Evolutionary conservation across 306 rosid species (phyloP).

Genomic region (Prunus fruticosa): DNA sequence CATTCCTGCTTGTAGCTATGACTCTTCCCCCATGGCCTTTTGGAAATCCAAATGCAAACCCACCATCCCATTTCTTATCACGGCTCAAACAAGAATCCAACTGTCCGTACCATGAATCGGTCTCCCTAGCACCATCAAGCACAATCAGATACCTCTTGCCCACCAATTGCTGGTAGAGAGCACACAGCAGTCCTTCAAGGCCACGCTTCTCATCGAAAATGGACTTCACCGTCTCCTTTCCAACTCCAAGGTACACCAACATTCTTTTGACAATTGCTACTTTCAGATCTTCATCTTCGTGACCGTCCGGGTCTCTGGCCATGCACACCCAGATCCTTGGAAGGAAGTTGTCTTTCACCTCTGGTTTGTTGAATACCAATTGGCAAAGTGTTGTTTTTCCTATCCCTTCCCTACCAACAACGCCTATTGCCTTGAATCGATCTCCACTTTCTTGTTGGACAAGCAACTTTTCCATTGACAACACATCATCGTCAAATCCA

Average conservation of each 20-base stretch:
- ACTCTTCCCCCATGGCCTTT: conserved; percentile 28
- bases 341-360: conserved; percentile 8
- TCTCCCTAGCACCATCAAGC: conserved; percentile 23
- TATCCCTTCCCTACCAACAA: conserved; percentile 7
- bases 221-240: neutral
- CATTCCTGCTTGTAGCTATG: conserved; percentile 23
- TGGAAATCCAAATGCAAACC: conserved; percentile 15
- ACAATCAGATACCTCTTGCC: conserved; percentile 27
- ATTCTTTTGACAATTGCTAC: conserved; percentile 7
- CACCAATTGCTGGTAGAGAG: conserved; percentile 15
- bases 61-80: conserved; percentile 1
- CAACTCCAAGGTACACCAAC: conserved; percentile 15
- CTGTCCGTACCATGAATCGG: neutral
- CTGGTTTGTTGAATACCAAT: neutral
- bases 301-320: neutral
- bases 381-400: conserved; percentile 23
- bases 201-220: neutral
- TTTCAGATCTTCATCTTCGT: neutral
- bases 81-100: neutral
- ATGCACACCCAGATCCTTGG: conserved; percentile 31
- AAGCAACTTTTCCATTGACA: conserved; percentile 5
- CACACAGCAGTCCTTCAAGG: conserved; percentile 5
- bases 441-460: neutral
- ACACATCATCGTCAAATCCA: conserved; percentile 19
- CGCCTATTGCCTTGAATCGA: conserved; percentile 12